Evolutionary conservation across 305 asterid genomes (phyloP).

Genomic region (Solanum hybrid): DNA sequence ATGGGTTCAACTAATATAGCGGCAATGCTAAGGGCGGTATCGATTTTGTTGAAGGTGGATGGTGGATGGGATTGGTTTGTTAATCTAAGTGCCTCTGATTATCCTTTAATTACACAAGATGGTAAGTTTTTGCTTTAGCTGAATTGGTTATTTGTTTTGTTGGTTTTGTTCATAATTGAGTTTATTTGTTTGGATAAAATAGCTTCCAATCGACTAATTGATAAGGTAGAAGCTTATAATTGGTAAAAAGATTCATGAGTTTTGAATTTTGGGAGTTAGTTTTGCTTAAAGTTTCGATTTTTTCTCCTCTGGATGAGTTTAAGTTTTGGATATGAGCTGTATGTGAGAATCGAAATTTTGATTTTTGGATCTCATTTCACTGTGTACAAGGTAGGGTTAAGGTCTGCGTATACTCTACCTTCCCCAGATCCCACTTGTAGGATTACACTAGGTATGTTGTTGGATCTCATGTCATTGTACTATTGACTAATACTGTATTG

Average conservation of each 20-base stretch:
- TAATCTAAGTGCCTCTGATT: constrained; percentile 90
- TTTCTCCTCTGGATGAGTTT: background rate
- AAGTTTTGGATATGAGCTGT: background rate
- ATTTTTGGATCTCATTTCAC: background rate
- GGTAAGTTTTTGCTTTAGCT: constrained; percentile 37
- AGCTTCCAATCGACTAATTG: background rate
- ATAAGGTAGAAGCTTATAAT: background rate
- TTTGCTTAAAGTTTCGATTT: background rate
- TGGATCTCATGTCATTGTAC: background rate
- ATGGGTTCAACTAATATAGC: constrained; percentile 88
- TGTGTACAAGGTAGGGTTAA: background rate
- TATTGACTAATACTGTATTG: background rate
- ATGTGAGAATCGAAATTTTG: background rate
- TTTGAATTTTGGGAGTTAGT: background rate
- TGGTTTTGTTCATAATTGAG: background rate
- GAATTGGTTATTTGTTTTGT: background rate
- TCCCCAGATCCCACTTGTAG: background rate
- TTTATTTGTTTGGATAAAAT: background rate
- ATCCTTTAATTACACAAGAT: constrained; percentile 90
- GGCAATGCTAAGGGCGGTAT: constrained; percentile 66
- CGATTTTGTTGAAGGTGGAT: constrained; percentile 72
- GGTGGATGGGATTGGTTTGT: constrained; percentile 89
- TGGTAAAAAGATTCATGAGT: background rate
- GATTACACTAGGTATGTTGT: background rate
- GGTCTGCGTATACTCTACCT: background rate